Conservation (phyloP, 371 early-diverging fungal species). For the Actinomucor elegans region DNA sequence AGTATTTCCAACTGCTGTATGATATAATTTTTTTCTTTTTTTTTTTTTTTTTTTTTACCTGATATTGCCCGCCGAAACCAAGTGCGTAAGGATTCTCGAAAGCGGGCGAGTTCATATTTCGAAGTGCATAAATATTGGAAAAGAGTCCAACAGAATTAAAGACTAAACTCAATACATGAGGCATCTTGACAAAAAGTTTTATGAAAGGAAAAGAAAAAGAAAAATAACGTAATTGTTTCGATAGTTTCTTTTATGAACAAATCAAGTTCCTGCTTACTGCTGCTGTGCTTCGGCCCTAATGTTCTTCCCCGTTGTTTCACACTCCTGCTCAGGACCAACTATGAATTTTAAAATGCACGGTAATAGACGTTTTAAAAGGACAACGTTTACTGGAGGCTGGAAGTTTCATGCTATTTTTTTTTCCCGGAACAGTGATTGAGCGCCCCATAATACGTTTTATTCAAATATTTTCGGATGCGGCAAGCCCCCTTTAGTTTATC, state of each 20-base stretch:
- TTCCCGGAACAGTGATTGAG: too few relatives aligned
- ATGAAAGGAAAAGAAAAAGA: slow-evolving; percentile 4
- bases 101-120: slow-evolving; percentile 24
- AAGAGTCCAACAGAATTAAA: slow-evolving; percentile 28
- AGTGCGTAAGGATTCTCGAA: slow-evolving; percentile 40
- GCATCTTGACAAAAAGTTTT: neutral
- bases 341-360: too few relatives aligned
- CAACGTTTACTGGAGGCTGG: too few relatives aligned
- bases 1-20: too few relatives aligned
- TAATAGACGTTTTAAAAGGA: too few relatives aligned
- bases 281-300: neutral
- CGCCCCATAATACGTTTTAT: too few relatives aligned
- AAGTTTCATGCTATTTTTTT: too few relatives aligned
- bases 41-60: slow-evolving; percentile 25
- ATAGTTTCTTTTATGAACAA: neutral
- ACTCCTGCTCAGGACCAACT: too few relatives aligned
- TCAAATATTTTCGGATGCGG: too few relatives aligned
- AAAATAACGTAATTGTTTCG: slow-evolving; percentile 2
- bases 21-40: too few relatives aligned
- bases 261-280: neutral
- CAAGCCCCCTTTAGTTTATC: too few relatives aligned
- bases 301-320: too few relatives aligned
- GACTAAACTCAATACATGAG: slow-evolving; percentile 14
- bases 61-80: slow-evolving; percentile 48
- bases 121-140: slow-evolving; percentile 32